Base-by-base conservation (phyloP, 768 basidiomycete genomes). In the Termitomyces heimii region DNA sequence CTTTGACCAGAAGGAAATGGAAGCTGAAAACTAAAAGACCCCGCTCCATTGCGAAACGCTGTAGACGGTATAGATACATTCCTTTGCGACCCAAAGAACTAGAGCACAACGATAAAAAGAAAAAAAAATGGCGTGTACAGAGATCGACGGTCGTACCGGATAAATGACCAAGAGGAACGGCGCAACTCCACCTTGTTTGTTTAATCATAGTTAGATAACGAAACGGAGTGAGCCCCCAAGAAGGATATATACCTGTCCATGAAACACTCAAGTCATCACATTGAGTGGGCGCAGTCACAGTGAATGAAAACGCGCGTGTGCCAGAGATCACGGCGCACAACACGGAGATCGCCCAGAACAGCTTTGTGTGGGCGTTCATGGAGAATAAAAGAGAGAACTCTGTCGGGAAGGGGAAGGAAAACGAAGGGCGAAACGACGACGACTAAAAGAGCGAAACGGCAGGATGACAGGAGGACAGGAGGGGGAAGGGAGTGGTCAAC, bases 251-350 rank as follows among this genome's bases (percentile, higher is more conserved):
- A 86, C 89, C 87, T 56, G 74, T 71, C 87, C 88, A 89, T 32
- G 77, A 73, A 52, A 92, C 63, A 45, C 69, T 65, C n/a, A 89
- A 69, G 65, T 79, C 67, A 60, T 82, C 87, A 65, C 89, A 92
- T 66, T 84, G 71, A 0, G 83, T 76, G 5, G 85, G 79, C 10
- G 70, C 53, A 9, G 68, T 66, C 28, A 68, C 58, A 31, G 72
- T 70, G 65, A 83, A 78, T 59, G 73, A 66, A 74, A 88, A 86
- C 24, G 77, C 80, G 51, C 40, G 32, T 20, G 62, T 67, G 57
- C 65, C 18, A 35, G 65, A 62, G 55, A 60, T 54, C 26, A 63
- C 57, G 35, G 58, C 60, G 65, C 56, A 67, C 62, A 63, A 60
- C 60, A 60, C 40, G 45, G 70, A 48, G 53, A 68, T 54, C 48